A percentile compares a stretch with the other conserved stretches of the same genome.
These are phyloP conservation scores for Lojkania enalia DNA, from an alignment of 2,329 filamentous ascomycete genomes.

Conservation along the genomic window DNA sequence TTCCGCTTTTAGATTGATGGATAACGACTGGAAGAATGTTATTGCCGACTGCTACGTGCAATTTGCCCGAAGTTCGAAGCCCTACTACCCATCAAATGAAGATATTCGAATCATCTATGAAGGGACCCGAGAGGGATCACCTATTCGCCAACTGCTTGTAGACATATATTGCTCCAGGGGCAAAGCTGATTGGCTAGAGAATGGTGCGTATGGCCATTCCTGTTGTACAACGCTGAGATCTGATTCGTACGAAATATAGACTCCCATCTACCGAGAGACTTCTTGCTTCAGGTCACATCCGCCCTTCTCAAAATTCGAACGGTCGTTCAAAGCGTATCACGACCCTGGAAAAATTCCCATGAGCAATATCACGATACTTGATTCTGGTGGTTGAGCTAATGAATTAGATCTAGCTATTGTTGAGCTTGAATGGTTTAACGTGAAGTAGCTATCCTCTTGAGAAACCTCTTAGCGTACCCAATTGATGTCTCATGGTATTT, in stretches of 20 bases:
- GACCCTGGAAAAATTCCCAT: conserved; percentile 15
- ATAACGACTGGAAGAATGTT: conserved; percentile 4
- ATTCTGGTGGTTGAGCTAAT: not conserved
- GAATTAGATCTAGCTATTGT: not conserved
- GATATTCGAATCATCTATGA: conserved; percentile 20
- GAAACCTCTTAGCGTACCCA: not conserved
- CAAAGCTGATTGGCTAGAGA: conserved; percentile 21
- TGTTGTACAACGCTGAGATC: not conserved
- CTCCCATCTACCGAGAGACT: conserved; percentile 12
- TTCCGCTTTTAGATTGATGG: no score
- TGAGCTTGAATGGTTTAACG: not conserved
- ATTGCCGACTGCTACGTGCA: not conserved
- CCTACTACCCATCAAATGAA: conserved; percentile 6
- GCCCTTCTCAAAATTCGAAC: conserved; percentile 10
- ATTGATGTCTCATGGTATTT: no score
- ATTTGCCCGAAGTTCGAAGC: not conserved
- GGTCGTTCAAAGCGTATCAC: not conserved
- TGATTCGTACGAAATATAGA: not conserved
- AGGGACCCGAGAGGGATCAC: conserved; percentile 17
- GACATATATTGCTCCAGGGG: conserved; percentile 25
- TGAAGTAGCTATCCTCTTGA: not conserved
- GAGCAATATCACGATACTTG: conserved; percentile 14
- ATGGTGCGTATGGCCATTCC: not conserved
- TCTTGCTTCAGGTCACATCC: conserved; percentile 9
- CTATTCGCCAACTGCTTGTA: conserved; percentile 20